These are phyloP conservation scores for Onygenales sp. DNA, from an alignment of 2,329 filamentous ascomycete species.

Conservation along the genomic window DNA sequence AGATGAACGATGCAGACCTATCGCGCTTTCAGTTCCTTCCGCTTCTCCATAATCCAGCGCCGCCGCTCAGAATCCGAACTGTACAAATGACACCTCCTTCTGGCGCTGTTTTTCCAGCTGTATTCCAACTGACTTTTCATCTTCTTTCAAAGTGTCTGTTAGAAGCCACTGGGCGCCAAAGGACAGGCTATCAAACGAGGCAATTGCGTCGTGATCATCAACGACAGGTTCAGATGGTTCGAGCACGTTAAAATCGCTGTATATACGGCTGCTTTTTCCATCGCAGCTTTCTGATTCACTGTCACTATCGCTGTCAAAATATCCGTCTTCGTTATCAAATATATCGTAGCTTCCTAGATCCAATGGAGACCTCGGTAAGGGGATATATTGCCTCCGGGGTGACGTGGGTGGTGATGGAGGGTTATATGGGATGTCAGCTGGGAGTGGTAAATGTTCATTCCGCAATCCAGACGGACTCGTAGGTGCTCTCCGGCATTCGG, in stretches of 20 bases:
- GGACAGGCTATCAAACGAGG: slow-evolving; percentile 10
- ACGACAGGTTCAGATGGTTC: slow-evolving; percentile 11
- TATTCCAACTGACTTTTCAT: slow-evolving; percentile 13
- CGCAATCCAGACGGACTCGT: not conserved
- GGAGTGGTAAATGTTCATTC: slow-evolving; percentile 1
- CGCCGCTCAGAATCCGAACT: slow-evolving; percentile 3
- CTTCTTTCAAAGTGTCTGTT: slow-evolving; percentile 3
- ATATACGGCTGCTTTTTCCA: slow-evolving; percentile 8
- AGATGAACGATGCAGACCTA: too few species aligned
- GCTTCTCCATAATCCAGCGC: not conserved
- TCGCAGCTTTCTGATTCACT: slow-evolving; percentile 5
- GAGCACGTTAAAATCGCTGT: slow-evolving; percentile 18
- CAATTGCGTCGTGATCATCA: slow-evolving; percentile 13
- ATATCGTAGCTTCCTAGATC: slow-evolving; percentile 36
- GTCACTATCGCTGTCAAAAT: slow-evolving; percentile 9
- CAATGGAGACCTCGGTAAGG: slow-evolving; percentile 28
- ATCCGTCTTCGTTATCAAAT: slow-evolving; percentile 28
- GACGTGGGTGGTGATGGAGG: slow-evolving; percentile 3
- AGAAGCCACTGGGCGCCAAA: slow-evolving; percentile 5
- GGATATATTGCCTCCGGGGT: slow-evolving; percentile 17
- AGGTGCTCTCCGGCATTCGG: not conserved
- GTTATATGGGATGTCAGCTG: not conserved
- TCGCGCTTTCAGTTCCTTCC: not conserved
- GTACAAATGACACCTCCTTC: slow-evolving; percentile 14
- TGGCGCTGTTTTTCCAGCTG: slow-evolving; percentile 13